Evolutionary conservation across 2,329 filamentous ascomycete genomes (phyloP).

Genomic region (Fusarium keratoplasticum): DNA sequence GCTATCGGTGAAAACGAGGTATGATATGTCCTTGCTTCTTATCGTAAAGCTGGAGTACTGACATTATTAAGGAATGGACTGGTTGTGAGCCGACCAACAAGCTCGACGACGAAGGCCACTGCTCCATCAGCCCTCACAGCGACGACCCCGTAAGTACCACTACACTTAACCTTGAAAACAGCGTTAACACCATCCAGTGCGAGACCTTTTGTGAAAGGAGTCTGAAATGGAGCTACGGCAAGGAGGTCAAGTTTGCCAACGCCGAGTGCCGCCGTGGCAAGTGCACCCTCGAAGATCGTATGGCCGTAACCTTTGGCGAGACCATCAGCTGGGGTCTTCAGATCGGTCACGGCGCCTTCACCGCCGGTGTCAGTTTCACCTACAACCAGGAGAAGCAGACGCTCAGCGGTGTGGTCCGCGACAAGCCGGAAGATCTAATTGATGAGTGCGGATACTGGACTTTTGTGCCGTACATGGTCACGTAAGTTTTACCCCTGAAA

Average conservation of each 20-base stretch:
- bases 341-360: constrained; percentile 3
- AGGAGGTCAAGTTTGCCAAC: background rate
- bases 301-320: constrained; percentile 1
- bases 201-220: background rate
- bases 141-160: background rate
- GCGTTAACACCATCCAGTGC: background rate
- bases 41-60: too few species aligned
- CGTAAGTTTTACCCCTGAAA: background rate
- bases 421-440: constrained; percentile 4
- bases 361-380: constrained; percentile 1
- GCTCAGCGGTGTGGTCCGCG: background rate
- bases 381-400: constrained; percentile 8
- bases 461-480: constrained; percentile 10
- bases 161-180: background rate
- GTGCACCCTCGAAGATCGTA: background rate
- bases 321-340: background rate
- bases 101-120: background rate
- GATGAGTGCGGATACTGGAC: constrained; percentile 24
- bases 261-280: background rate
- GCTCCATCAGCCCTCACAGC: background rate
- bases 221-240: background rate
- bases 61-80: too few species aligned
- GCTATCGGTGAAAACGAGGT: background rate
- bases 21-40: too few species aligned
- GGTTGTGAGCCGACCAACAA: background rate